phyloP scores from a whole-genome alignment of 2,329 filamentous ascomycete species.

The Exophiala aquamarina region DNA sequence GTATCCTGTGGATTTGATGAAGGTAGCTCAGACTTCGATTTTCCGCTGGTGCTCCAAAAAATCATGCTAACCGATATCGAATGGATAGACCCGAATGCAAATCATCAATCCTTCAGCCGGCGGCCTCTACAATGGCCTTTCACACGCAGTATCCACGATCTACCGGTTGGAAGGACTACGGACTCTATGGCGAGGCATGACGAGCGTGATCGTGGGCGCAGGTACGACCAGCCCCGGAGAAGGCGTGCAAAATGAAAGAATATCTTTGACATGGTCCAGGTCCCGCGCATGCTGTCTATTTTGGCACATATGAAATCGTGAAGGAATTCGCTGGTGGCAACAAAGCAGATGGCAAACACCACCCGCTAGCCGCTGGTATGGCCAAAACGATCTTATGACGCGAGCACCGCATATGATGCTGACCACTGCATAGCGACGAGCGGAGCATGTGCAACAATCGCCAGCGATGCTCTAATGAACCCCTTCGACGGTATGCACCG shows the following conservation, averaged over 20 bases:
- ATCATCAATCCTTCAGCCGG: slow-evolving; percentile 80
- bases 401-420: slow-evolving; percentile 32
- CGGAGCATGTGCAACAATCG: slow-evolving; percentile 92
- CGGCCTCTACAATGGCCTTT: slow-evolving; percentile 82
- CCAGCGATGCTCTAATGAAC: slow-evolving; percentile 98
- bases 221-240: slow-evolving; percentile 53
- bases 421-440: slow-evolving; percentile 69
- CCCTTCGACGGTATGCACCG: slow-evolving; percentile 82
- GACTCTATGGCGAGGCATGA: slow-evolving; percentile 94
- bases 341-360: slow-evolving; percentile 74
- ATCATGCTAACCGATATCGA: slow-evolving; percentile 7
- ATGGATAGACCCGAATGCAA: slow-evolving; percentile 88
- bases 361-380: slow-evolving; percentile 88
- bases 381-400: slow-evolving; percentile 6
- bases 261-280: slow-evolving; percentile 54
- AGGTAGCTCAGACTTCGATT: slow-evolving; percentile 60
- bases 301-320: slow-evolving; percentile 95
- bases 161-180: slow-evolving; percentile 84
- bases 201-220: slow-evolving; percentile 91
- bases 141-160: slow-evolving; percentile 90
- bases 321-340: slow-evolving; percentile 97
- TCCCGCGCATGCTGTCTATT: slow-evolving; percentile 96
- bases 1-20: slow-evolving; percentile 97
- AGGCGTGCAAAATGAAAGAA: slow-evolving; percentile 1
- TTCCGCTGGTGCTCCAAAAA: slow-evolving; percentile 7